Conservation (phyloP, 352 stramenopile genomes). For the Phytophthora rubi region DNA sequence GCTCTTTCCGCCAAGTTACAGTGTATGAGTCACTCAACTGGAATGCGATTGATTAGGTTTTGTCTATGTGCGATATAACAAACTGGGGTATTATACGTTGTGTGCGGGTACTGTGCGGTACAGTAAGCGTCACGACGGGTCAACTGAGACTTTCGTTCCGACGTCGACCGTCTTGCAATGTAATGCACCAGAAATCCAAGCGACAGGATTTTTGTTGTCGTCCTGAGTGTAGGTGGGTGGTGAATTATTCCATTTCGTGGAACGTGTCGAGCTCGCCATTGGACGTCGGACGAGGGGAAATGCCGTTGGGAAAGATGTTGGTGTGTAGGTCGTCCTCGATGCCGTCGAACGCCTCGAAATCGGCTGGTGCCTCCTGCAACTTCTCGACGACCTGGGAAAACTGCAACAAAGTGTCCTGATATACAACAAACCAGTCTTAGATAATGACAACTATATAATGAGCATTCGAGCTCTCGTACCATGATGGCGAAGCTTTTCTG, state of each 20-base stretch:
- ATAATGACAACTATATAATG: background rate
- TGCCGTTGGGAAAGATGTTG: slow-evolving; percentile 14
- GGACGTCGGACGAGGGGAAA: slow-evolving; percentile 13
- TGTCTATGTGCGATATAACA: slow-evolving; percentile 20
- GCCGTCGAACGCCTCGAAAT: slow-evolving; percentile 49
- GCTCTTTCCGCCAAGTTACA: background rate
- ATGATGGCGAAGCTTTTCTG: slow-evolving; percentile 62
- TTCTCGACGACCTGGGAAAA: slow-evolving; percentile 65
- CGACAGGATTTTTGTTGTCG: slow-evolving; percentile 5
- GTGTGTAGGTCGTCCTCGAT: slow-evolving; percentile 24
- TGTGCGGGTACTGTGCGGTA: background rate
- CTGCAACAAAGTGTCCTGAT: slow-evolving; percentile 62
- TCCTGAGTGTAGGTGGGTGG: background rate
- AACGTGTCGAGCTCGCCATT: slow-evolving; percentile 6
- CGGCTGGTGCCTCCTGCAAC: slow-evolving; percentile 53
- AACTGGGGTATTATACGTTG: slow-evolving; percentile 1
- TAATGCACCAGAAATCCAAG: background rate
- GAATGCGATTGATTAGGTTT: background rate
- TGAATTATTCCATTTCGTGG: slow-evolving; percentile 1
- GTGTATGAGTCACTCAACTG: background rate
- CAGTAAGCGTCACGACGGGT: background rate
- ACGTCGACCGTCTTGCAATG: background rate
- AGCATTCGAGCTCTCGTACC: slow-evolving; percentile 28
- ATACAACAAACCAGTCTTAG: background rate
- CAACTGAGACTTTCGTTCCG: slow-evolving; percentile 1